Conservation (phyloP, 169 alveolate species). For the Eimeria sp. region DNA sequence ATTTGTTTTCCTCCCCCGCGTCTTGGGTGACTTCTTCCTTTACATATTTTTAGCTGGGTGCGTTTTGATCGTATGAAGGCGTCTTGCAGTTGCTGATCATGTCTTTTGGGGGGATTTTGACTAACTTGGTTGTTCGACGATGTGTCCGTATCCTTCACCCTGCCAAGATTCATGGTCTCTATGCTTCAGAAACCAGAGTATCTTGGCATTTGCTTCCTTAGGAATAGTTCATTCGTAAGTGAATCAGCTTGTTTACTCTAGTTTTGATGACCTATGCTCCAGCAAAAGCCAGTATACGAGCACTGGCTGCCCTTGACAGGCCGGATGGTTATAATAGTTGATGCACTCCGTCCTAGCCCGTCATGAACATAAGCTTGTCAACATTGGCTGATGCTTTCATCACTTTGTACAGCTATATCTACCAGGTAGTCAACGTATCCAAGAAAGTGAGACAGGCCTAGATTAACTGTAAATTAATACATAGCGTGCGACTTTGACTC, state of each 20-base stretch:
- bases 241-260: neutral
- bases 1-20: neutral
- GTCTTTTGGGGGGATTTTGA: neutral
- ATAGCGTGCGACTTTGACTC: neutral
- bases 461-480: neutral
- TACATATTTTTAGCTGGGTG: neutral
- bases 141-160: neutral
- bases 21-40: neutral
- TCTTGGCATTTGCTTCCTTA: neutral
- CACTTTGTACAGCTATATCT: neutral
- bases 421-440: neutral
- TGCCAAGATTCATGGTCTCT: neutral
- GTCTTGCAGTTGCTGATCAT: neutral
- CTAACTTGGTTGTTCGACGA: neutral
- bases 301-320: neutral
- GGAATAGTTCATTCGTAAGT: neutral
- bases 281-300: neutral
- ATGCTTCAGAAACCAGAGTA: neutral
- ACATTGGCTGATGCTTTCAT: neutral
- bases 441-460: neutral
- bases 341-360: neutral
- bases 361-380: neutral
- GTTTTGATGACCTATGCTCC: neutral
- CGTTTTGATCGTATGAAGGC: neutral
- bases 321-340: neutral